phyloP scores from a whole-genome alignment of 176 grass and related monocot genomes.

The Bromus sterilis region DNA sequence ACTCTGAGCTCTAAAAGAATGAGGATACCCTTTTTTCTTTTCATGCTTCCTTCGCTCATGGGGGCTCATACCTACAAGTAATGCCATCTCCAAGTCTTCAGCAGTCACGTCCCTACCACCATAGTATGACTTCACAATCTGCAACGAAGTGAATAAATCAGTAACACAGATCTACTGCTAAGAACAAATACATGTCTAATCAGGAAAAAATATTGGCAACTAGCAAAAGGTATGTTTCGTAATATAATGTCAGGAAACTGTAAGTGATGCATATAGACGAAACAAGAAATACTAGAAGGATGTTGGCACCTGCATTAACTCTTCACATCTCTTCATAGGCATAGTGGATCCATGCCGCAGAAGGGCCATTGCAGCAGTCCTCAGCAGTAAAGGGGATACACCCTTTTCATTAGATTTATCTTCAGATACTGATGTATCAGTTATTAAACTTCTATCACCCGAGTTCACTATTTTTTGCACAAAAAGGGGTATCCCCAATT shows the following conservation, averaged over 20 bases:
- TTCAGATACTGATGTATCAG: slow-evolving; percentile 23
- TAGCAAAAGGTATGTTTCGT: slow-evolving; percentile 4
- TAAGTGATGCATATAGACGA: not conserved
- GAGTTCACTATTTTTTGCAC: slow-evolving; percentile 89
- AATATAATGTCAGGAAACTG: not conserved
- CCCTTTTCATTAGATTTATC: slow-evolving; percentile 41
- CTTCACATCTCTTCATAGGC: slow-evolving; percentile 67
- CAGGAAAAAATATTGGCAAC: not conserved
- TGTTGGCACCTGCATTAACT: slow-evolving; percentile 67
- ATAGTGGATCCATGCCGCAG: slow-evolving; percentile 82
- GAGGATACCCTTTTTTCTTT: slow-evolving; percentile 71
- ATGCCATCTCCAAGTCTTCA: slow-evolving; percentile 77
- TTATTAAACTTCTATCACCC: slow-evolving; percentile 49
- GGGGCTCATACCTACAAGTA: slow-evolving; percentile 81
- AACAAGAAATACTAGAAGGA: slow-evolving; percentile 9
- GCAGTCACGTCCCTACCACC: slow-evolving; percentile 70
- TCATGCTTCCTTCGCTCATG: slow-evolving; percentile 63
- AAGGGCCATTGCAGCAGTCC: slow-evolving; percentile 96
- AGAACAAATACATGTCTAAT: slow-evolving; percentile 9
- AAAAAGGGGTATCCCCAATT: slow-evolving; percentile 88
- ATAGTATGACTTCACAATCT: slow-evolving; percentile 83
- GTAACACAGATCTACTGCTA: not conserved
- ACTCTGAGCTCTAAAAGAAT: slow-evolving; percentile 44
- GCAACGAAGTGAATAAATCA: slow-evolving; percentile 1
- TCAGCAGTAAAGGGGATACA: slow-evolving; percentile 79